Evolutionary conservation across 805 yeast genomes (phyloP).

Genomic region (Scheffersomyces lignosus): DNA sequence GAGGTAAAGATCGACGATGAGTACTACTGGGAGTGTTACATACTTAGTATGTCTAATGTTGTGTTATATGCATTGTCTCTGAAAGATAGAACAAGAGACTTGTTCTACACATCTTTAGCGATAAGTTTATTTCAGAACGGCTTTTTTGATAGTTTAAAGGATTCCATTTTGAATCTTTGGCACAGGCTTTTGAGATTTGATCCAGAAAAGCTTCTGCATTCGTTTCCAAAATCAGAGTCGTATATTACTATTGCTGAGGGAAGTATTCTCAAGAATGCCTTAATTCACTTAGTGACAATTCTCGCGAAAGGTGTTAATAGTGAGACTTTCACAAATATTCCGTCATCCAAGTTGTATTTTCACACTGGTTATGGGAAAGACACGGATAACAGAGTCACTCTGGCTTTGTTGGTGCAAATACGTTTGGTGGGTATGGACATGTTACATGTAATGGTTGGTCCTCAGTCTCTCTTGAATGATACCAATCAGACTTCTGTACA

Average conservation of each 20-base stretch:
- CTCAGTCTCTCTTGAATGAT: not conserved
- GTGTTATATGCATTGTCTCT: constrained; percentile 28
- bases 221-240: constrained; percentile 28
- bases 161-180: constrained; percentile 22
- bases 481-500: constrained; percentile 2
- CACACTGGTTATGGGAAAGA: constrained; percentile 7
- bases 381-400: constrained; percentile 18
- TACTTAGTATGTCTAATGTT: constrained; percentile 36
- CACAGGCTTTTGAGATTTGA: constrained; percentile 18
- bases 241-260: constrained; percentile 36
- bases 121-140: constrained; percentile 54
- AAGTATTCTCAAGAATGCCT: constrained; percentile 40
- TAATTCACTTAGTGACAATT: constrained; percentile 43
- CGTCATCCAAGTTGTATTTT: constrained; percentile 31
- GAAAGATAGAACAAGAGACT: constrained; percentile 21
- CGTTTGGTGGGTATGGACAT: constrained; percentile 42
- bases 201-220: constrained; percentile 17
- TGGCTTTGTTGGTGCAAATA: constrained; percentile 38
- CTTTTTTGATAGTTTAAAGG: constrained; percentile 40
- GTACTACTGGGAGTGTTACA: constrained; percentile 22
- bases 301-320: constrained; percentile 45
- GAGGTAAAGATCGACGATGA: constrained; percentile 16
- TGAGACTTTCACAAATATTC: constrained; percentile 35
- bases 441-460: constrained; percentile 30
- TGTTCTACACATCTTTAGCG: constrained; percentile 40